These are phyloP conservation scores for Hemisphaericaspora nanyangensis DNA, from an alignment of 805 yeast species.

Conservation along the genomic window DNA sequence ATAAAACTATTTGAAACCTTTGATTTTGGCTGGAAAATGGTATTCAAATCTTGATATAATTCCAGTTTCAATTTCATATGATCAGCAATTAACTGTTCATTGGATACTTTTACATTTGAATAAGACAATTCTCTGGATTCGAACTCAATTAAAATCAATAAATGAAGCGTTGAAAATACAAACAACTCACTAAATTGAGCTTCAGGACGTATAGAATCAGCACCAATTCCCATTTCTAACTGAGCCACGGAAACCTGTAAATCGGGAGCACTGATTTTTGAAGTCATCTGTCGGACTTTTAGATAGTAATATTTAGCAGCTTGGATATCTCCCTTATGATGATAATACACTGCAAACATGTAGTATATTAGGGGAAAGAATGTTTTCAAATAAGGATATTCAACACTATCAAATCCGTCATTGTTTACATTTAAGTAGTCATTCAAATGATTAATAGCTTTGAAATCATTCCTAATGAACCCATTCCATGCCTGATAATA, in stretches of 20 bases:
- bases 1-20: conserved; percentile 15
- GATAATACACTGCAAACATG: conserved; percentile 38
- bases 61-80: conserved; percentile 10
- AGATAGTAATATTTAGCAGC: conserved; percentile 38
- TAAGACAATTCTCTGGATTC: conserved; percentile 11
- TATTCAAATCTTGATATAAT: conserved; percentile 13
- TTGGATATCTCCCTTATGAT: conserved; percentile 30
- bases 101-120: neutral
- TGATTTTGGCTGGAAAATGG: conserved; percentile 10
- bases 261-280: conserved; percentile 2
- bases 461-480: conserved; percentile 26
- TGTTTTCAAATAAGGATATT: conserved; percentile 31
- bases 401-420: conserved; percentile 36
- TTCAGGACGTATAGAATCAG: conserved; percentile 15
- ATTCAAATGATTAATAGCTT: conserved; percentile 19
- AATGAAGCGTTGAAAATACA: conserved; percentile 26
- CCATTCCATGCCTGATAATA: conserved; percentile 37
- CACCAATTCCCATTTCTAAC: conserved; percentile 21
- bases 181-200: conserved; percentile 24
- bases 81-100: conserved; percentile 4
- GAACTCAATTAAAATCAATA: conserved; percentile 22
- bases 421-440: conserved; percentile 36
- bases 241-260: conserved; percentile 10
- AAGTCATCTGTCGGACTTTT: conserved; percentile 25
- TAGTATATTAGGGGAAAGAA: conserved; percentile 36